Evolutionary conservation across 2,329 filamentous ascomycete species (phyloP), one percentile per base, ranked within the genome.

Genomic region (Aspergillus sp.): DNA sequence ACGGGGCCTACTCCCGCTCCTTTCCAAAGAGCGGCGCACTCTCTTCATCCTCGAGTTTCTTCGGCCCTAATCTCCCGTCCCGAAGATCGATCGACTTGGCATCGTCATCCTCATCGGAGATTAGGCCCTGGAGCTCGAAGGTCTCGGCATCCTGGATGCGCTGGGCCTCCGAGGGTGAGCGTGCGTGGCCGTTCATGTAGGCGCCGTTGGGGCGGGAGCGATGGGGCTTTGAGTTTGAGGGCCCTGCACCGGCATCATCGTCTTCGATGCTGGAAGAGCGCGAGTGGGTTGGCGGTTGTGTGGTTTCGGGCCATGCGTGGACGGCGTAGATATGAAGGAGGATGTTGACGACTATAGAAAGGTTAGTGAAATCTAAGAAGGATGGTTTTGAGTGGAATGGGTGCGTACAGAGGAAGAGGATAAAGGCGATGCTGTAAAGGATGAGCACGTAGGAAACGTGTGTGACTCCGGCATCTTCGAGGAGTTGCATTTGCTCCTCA

Each of bases 401-500:
- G 30, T 47, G 17, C 85, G 79, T 81, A 88, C 86, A 96, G 43
- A 99, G 87, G 81, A 97, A 99, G 50, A 97, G 77, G 22, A 99
- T 78, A 77, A 96, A 97, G 25, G 94, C 90, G 55, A 97, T 83
- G 70, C 92, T 96, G 83, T 91, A 98, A 9, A 97, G 81, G 57
- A 98, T 93, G 28, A 99, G 84, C 46, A 98, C 87, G 76, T 98
- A 99, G 5, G 93, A 90, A 47, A 98, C 91, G 72, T 96, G 92
- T 28, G 93, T 93, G 71, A 98, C 88, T 62, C 88, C 84, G 0
- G 91, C 90, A 45, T 86, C 82, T 46, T 87, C 84, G 5, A 98
- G 82, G 1, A 97, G 82, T 23, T 83, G 72, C 91, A 98, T 97
- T 78, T 98, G 95, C 79, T 99, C 93, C 76, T 98, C 95, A 0